Evolutionary conservation across 73 alveolate genomes (phyloP).

Genomic region (Stentor coeruleus): DNA sequence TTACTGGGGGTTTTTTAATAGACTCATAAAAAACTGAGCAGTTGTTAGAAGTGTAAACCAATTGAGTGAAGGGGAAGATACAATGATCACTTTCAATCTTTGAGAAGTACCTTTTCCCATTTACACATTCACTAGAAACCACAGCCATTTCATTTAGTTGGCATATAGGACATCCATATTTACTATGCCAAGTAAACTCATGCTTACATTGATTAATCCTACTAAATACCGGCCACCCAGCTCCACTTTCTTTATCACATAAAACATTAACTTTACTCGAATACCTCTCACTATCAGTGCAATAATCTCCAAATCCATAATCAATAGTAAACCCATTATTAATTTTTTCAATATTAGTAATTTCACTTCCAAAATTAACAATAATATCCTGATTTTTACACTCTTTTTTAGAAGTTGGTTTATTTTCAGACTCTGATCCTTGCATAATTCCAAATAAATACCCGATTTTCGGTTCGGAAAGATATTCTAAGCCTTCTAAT

Average conservation of each 20-base stretch:
- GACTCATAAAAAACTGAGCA: too few relatives aligned
- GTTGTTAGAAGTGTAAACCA: too few relatives aligned
- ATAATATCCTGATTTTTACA: not conserved
- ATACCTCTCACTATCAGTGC: not conserved
- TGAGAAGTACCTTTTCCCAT: not conserved
- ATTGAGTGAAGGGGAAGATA: not conserved
- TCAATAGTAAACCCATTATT: not conserved
- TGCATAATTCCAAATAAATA: too few relatives aligned
- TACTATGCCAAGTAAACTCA: not conserved
- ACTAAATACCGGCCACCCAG: not conserved
- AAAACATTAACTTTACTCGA: not conserved
- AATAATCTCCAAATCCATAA: not conserved
- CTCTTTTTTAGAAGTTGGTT: not conserved
- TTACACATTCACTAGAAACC: not conserved
- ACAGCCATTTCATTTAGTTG: not conserved
- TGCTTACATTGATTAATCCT: not conserved
- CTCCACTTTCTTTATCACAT: not conserved
- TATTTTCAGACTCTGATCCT: too few relatives aligned
- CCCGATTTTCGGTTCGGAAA: not conserved
- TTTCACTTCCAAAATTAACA: not conserved
- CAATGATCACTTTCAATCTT: constrained; percentile 1
- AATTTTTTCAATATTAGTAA: not conserved
- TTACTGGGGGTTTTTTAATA: too few relatives aligned
- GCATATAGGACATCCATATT: constrained; percentile 14
- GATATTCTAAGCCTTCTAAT: not conserved